phyloP scores from a whole-genome alignment of 805 yeast genomes.

The Saturnispora galanensis region DNA sequence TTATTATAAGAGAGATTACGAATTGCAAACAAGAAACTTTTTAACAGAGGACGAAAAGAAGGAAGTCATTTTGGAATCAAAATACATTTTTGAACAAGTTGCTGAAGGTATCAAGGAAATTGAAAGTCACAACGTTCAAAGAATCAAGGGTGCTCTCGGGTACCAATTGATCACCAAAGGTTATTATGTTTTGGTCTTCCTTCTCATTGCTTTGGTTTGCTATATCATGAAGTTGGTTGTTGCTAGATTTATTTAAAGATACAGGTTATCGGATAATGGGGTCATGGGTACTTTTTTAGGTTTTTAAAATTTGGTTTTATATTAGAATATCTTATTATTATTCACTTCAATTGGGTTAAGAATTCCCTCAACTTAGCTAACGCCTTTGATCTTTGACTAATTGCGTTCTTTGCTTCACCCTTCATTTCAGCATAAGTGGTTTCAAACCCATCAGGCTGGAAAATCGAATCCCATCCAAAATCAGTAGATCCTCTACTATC shows the following conservation, averaged over 20 bases:
- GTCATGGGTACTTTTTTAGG: background rate
- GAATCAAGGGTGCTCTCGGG: constrained; percentile 44
- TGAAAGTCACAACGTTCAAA: constrained; percentile 52
- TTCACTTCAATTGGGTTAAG: constrained; percentile 6
- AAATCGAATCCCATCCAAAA: constrained; percentile 94
- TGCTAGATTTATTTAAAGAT: background rate
- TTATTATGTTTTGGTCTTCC: constrained; percentile 32
- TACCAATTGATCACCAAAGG: constrained; percentile 46
- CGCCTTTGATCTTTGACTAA: constrained; percentile 85
- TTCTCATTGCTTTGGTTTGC: constrained; percentile 27
- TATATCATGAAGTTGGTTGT: constrained; percentile 16
- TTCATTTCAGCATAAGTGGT: constrained; percentile 88
- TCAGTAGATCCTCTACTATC: constrained; percentile 63
- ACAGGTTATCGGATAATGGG: background rate
- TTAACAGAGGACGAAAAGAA: constrained; percentile 62
- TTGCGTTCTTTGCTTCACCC: constrained; percentile 61
- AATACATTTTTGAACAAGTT: constrained; percentile 55
- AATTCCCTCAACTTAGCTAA: constrained; percentile 59
- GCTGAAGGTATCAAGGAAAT: constrained; percentile 53
- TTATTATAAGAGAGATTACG: constrained; percentile 65
- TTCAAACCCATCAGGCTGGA: constrained; percentile 68
- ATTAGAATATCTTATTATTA: background rate
- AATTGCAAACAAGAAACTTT: constrained; percentile 61
- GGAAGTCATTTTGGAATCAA: constrained; percentile 59
- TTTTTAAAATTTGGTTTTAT: background rate